Evolutionary conservation across 2,329 filamentous ascomycete genomes (phyloP).

Genomic region (Sporothrix brasiliensis): DNA sequence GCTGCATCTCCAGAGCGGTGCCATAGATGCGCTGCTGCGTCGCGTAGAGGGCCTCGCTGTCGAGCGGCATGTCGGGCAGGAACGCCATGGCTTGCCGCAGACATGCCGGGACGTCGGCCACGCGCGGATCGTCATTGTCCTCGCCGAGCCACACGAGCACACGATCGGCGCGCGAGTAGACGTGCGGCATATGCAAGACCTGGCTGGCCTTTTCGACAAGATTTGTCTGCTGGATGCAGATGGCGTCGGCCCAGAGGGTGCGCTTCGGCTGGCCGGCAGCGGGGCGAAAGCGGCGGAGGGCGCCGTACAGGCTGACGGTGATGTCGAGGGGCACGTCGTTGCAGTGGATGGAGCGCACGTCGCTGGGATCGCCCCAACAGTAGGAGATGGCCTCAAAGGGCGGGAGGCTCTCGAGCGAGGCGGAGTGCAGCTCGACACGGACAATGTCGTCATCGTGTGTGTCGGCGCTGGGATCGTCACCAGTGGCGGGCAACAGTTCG

Average conservation of each 20-base stretch:
- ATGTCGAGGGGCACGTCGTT: slow-evolving; percentile 4
- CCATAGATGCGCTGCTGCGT: slow-evolving; percentile 33
- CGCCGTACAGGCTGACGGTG: slow-evolving; percentile 5
- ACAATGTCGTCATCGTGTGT: neutral
- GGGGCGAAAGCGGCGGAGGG: neutral
- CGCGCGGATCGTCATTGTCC: slow-evolving; percentile 33
- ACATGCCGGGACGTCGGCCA: neutral
- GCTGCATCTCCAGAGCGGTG: neutral
- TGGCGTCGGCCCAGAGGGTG: slow-evolving; percentile 44
- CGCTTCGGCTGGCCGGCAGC: neutral
- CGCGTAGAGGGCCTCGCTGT: slow-evolving; percentile 41
- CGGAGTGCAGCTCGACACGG: slow-evolving; percentile 13
- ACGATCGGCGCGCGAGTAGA: slow-evolving; percentile 42
- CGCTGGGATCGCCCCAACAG: slow-evolving; percentile 17
- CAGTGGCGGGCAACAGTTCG: neutral
- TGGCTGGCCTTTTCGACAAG: slow-evolving; percentile 43
- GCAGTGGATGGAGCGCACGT: neutral
- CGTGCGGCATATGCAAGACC: slow-evolving; percentile 43
- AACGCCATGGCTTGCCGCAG: slow-evolving; percentile 30
- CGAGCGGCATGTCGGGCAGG: slow-evolving; percentile 38
- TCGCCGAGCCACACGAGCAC: slow-evolving; percentile 45
- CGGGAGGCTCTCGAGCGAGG: neutral
- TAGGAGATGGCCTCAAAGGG: slow-evolving; percentile 21
- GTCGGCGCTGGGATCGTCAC: neutral
- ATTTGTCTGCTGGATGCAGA: slow-evolving; percentile 32